Evolutionary conservation across 306 rosid genomes (phyloP).

Genomic region (Vigna radiata): DNA sequence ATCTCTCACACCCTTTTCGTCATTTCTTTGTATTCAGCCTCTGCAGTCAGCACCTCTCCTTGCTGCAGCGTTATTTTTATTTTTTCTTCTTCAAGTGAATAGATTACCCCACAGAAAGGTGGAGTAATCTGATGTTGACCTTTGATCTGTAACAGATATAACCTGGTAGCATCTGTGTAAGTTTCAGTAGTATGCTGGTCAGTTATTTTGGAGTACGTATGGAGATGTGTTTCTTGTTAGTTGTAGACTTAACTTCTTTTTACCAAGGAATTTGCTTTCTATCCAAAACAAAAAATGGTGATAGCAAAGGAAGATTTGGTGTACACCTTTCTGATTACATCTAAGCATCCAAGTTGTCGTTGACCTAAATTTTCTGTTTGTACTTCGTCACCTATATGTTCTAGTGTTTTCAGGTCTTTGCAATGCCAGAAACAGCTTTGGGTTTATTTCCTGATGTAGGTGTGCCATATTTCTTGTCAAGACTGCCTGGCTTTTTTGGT

Average conservation of each 20-base stretch:
- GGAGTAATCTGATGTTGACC: too few relatives aligned
- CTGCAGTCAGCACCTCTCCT: neutral
- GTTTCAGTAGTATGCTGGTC: too few relatives aligned
- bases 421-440: constrained; percentile 97
- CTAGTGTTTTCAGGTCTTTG: constrained; percentile 75
- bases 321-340: constrained; percentile 10
- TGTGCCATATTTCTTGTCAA: constrained; percentile 85
- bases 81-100: neutral
- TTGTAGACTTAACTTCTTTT: neutral
- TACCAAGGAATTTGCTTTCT: neutral
- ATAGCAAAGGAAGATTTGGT: constrained; percentile 29
- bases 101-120: neutral
- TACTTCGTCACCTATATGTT: constrained; percentile 30
- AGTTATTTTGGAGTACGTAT: neutral
- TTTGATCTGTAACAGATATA: too few relatives aligned
- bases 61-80: neutral
- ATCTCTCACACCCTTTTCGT: neutral
- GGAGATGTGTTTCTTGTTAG: neutral
- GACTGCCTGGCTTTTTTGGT: constrained; percentile 95
- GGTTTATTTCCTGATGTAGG: constrained; percentile 98
- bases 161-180: too few relatives aligned
- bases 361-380: constrained; percentile 24
- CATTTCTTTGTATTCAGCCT: neutral
- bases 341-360: constrained; percentile 21
- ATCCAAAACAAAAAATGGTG: neutral